Conservation (phyloP, 768 basidiomycete genomes). For the Hericium alpestre region DNA sequence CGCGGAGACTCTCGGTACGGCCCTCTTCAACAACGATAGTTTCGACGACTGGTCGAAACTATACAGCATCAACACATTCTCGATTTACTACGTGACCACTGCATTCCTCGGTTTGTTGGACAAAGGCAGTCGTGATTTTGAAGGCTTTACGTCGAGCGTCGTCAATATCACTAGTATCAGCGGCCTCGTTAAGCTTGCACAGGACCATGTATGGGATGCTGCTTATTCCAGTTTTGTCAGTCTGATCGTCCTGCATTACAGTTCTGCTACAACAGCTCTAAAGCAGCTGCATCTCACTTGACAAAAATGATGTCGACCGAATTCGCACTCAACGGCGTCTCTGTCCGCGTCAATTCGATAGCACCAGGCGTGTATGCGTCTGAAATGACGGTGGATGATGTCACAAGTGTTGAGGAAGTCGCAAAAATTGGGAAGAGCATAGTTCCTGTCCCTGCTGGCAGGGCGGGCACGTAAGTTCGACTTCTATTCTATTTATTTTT, state of each 20-base stretch:
- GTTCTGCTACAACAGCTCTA: constrained; percentile 78
- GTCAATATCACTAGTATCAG: constrained; percentile 76
- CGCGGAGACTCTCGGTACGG: constrained; percentile 54
- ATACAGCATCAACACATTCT: constrained; percentile 60
- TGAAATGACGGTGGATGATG: constrained; percentile 56
- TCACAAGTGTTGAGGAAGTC: constrained; percentile 33
- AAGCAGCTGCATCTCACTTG: constrained; percentile 69
- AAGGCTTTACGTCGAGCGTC: constrained; percentile 51
- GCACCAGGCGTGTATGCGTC: constrained; percentile 71
- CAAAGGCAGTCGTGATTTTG: constrained; percentile 52
- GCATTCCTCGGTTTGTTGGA: constrained; percentile 70
- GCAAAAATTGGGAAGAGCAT: constrained; percentile 52
- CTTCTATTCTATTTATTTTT: neutral
- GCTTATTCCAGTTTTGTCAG: neutral
- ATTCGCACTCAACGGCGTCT: constrained; percentile 54
- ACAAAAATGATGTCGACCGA: constrained; percentile 71
- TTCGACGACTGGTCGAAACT: constrained; percentile 53
- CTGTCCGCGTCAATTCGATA: constrained; percentile 60
- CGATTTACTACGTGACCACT: constrained; percentile 67
- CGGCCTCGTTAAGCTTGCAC: constrained; percentile 57
- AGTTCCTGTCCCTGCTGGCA: constrained; percentile 47
- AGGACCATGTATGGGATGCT: constrained; percentile 54
- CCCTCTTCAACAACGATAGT: constrained; percentile 59
- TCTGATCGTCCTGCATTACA: constrained; percentile 18
- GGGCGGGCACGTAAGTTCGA: constrained; percentile 56